Conservation (phyloP, 2,329 filamentous ascomycete species). For the Beauveria pseudobassiana region DNA sequence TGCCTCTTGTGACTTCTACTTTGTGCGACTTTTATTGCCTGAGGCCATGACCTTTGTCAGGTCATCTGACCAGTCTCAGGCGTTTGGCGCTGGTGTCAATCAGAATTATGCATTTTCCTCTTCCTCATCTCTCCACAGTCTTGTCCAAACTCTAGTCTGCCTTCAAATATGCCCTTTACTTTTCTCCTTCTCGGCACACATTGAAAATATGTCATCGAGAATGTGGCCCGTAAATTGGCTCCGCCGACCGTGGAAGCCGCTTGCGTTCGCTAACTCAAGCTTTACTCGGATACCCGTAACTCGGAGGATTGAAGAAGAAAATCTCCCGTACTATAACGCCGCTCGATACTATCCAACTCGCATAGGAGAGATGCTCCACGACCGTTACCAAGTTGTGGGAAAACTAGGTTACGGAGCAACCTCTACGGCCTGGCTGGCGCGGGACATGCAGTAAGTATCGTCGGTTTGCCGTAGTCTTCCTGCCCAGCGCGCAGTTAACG, state of each 20-base stretch:
- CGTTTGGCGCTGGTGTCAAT: background rate
- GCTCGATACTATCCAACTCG: slow-evolving; percentile 19
- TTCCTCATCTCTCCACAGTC: background rate
- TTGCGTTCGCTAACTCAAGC: slow-evolving; percentile 10
- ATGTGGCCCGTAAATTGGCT: background rate
- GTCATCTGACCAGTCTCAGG: background rate
- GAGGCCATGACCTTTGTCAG: background rate
- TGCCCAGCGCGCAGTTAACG: background rate
- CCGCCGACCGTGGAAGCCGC: background rate
- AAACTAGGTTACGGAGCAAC: slow-evolving; percentile 22
- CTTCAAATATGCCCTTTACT: background rate
- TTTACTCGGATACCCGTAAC: background rate
- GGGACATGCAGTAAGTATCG: slow-evolving; percentile 17
- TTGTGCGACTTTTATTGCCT: background rate
- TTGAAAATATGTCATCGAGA: background rate
- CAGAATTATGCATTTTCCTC: background rate
- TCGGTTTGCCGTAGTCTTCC: background rate
- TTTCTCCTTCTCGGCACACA: background rate
- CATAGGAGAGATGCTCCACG: slow-evolving; percentile 17
- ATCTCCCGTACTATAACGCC: slow-evolving; percentile 16
- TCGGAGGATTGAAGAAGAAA: slow-evolving; percentile 19
- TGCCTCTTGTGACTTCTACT: background rate
- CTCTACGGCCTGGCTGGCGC: slow-evolving; percentile 21
- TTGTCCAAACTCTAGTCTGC: background rate
- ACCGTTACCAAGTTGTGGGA: slow-evolving; percentile 18